Evolutionary conservation across 306 rosid species (phyloP), one percentile per base, ranked within the genome.

Genomic region (Cyclanthera cordifolia): DNA sequence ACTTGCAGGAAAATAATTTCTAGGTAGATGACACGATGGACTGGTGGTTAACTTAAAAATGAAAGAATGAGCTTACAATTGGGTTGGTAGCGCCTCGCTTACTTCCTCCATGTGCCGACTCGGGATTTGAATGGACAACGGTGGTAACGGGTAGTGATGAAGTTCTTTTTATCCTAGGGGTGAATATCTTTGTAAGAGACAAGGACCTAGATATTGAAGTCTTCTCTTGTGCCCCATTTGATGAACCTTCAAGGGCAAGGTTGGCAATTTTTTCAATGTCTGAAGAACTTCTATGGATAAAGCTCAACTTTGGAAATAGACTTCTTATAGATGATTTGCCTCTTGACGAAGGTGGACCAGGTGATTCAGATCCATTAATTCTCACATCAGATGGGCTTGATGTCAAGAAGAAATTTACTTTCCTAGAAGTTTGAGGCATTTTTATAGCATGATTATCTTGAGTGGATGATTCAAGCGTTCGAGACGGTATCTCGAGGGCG

Each of bases 91-190:
- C 75, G 53, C 80, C 79, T 70, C 75, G 88, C 57, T 77, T 59
- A 65, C 75, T 73, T 80, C 86, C 94, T 76, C 72, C 80, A 4
- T 79, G 84, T 74, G 77, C 71, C 52, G 85, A 82, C 28, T 90
- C 96, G 0, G 76, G 70, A 56, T 77, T 81, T 23, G 82, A 75
- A 49, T 73, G 85, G 24, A 72, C 79, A 66, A 88, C 20, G 77
- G 89, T 88, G 77, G 87, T 89, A 6, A 85, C 96, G 0, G 99
- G 99, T 15, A 94, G 84, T 12, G 99, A 94, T 25, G 99, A 86
- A 2, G 99, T 85, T 57, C 96, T 81, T 71, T 88, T 88, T 63
- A 90, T 86, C 84, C 80, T 84, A 20, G 96, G 86, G 4, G 90
- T 81, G 63, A 94, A 90, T 3, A 94, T 80, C 76, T 88, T 94